Evolutionary conservation across 352 stramenopile species (phyloP).

Genomic region (Pythium dissotocum): DNA sequence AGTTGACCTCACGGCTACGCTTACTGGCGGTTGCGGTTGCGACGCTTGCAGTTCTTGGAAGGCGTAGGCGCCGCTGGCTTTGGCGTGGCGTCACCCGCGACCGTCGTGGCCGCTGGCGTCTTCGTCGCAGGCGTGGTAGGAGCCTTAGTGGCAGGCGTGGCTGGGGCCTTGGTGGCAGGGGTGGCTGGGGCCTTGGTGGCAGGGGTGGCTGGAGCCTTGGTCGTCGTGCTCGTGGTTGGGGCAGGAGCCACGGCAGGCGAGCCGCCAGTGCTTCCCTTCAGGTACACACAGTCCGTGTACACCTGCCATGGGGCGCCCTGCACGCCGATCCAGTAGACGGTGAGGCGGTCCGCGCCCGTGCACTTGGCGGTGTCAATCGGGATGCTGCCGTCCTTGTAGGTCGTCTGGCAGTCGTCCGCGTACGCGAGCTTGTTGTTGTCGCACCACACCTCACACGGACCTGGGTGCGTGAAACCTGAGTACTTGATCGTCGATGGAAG

Average conservation of each 20-base stretch:
- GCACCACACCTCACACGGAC: constrained; percentile 64
- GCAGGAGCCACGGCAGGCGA: constrained; percentile 12
- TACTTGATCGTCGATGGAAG: constrained; percentile 45
- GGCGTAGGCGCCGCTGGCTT: constrained; percentile 1
- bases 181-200: not conserved
- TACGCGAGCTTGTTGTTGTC: constrained; percentile 54
- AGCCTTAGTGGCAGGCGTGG: not conserved
- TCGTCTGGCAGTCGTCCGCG: constrained; percentile 47
- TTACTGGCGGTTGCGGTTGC: constrained; percentile 1
- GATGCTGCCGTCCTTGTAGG: constrained; percentile 38
- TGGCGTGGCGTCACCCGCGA: not conserved
- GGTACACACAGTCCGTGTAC: constrained; percentile 61
- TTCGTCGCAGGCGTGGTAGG: not conserved
- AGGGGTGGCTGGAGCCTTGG: constrained; percentile 5
- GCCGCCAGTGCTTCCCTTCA: constrained; percentile 32
- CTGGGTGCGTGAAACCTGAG: constrained; percentile 55
- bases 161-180: not conserved
- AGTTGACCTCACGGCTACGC: not conserved
- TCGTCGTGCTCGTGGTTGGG: constrained; percentile 3
- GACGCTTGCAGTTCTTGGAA: constrained; percentile 3
- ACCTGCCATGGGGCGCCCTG: constrained; percentile 59
- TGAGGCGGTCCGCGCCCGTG: constrained; percentile 41
- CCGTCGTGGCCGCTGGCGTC: not conserved
- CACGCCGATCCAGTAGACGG: constrained; percentile 62
- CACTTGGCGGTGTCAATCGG: constrained; percentile 49